Evolutionary conservation across 805 yeast genomes (phyloP).

Genomic region (Geotrichum ghanense): DNA sequence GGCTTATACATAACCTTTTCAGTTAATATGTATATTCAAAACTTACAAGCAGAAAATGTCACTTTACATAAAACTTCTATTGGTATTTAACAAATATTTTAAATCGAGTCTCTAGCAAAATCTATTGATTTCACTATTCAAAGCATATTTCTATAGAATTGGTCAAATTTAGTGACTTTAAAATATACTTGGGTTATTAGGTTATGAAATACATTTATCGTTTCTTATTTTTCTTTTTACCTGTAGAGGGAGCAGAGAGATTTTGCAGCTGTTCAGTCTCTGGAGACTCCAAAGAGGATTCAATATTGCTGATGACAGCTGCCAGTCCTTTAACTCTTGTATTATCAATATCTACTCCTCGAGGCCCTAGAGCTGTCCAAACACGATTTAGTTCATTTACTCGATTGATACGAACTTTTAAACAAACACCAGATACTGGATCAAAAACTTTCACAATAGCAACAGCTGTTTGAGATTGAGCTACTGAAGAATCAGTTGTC

Average conservation of each 20-base stretch:
- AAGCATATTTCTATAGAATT: too few species aligned
- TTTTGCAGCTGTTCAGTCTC: constrained; percentile 2
- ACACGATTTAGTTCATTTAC: constrained; percentile 65
- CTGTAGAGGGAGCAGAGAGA: constrained; percentile 7
- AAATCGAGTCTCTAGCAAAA: too few species aligned
- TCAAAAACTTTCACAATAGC: constrained; percentile 53
- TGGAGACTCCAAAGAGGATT: constrained; percentile 12
- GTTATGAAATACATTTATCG: constrained; percentile 6
- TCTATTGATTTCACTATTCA: too few species aligned
- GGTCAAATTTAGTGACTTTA: too few species aligned
- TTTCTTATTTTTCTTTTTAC: constrained; percentile 18
- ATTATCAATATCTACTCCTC: constrained; percentile 17
- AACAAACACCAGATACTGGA: constrained; percentile 49
- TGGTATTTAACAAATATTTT: too few species aligned
- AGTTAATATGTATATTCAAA: too few species aligned
- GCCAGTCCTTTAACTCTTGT: constrained; percentile 21
- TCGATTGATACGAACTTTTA: constrained; percentile 46
- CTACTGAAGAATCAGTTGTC: constrained; percentile 16
- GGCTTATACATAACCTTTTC: too few species aligned
- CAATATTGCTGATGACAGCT: constrained; percentile 20
- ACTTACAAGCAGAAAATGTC: too few species aligned
- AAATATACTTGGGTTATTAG: background rate
- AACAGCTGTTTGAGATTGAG: constrained; percentile 18
- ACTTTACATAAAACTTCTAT: too few species aligned
- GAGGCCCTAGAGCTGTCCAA: constrained; percentile 54